Evolutionary conservation across 1,284 basidiomycete genomes (phyloP).

Genomic region (Trametes hirsuta): DNA sequence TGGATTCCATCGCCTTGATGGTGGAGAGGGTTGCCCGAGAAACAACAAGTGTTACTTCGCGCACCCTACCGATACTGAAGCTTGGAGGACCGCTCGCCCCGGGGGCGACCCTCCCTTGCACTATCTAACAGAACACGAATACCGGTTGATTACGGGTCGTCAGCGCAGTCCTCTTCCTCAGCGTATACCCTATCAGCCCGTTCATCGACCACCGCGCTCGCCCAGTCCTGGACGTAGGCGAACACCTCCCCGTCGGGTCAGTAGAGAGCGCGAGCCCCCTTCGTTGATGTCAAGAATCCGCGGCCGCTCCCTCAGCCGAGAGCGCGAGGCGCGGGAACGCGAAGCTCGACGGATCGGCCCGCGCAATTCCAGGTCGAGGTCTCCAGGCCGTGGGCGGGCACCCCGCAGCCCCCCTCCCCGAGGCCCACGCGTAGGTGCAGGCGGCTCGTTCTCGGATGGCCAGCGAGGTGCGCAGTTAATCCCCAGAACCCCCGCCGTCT

Average conservation of each 20-base stretch:
- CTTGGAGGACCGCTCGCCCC: slow-evolving; percentile 15
- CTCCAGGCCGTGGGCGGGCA: slow-evolving; percentile 10
- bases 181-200: neutral
- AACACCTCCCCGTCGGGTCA: slow-evolving; percentile 4
- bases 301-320: slow-evolving; percentile 17
- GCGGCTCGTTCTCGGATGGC: slow-evolving; percentile 7
- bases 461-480: neutral
- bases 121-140: slow-evolving; percentile 23
- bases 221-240: slow-evolving; percentile 8
- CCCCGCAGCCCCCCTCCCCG: slow-evolving; percentile 11
- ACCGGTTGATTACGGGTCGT: slow-evolving; percentile 18
- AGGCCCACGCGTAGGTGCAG: neutral
- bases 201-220: slow-evolving; percentile 7
- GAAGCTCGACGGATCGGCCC: slow-evolving; percentile 5
- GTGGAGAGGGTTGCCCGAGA: slow-evolving; percentile 21
- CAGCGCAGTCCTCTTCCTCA: slow-evolving; percentile 15
- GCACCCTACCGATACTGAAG: slow-evolving; percentile 18
- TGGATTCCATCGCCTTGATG: slow-evolving; percentile 19
- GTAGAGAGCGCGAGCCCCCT: slow-evolving; percentile 12
- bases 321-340: slow-evolving; percentile 16
- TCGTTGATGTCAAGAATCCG: slow-evolving; percentile 3
- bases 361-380: slow-evolving; percentile 22
- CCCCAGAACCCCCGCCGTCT: slow-evolving; percentile 2
- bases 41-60: slow-evolving; percentile 20
- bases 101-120: slow-evolving; percentile 23